Evolutionary conservation across 495 filamentous ascomycete genomes (phyloP), one percentile per base, ranked within the genome.

Genomic region (Neurospora sp.): DNA sequence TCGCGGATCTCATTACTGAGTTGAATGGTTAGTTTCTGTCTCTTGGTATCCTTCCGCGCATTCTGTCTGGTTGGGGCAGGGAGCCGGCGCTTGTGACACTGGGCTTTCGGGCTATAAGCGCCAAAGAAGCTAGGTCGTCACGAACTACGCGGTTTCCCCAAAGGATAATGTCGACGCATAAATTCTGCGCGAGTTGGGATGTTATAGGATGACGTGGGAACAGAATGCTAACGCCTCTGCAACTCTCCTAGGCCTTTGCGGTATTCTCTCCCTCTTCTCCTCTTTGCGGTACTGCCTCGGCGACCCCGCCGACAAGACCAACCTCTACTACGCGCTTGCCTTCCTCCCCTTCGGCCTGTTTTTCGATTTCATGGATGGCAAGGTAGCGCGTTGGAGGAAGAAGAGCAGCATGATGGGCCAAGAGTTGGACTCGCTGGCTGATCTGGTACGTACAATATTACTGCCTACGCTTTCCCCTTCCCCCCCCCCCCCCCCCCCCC

Each of bases 331-430:
- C 35, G 95, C 96, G 20, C 90, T 99, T 68, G 88, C 83, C 0
- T 93, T 98, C 81, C 92, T 98, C 85, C 95, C 95, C 3, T 91
- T 98, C 40, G 96, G 94, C 3, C 87, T 98, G 4, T 98, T 98
- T 85, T 99, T 99, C 82, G 96, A 99, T 80, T 97, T 97, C 79
- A 94, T 98, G 90, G 96, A 99, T 81, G 96, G 96, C 75, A 96
- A 92, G 77, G 94, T 99, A 48, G 96, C 96, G 73, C 85, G 96
- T 70, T 98, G 96, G 96, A 87, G 96, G 78, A 90, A 93, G 82
- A 98, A 98, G 88, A 93, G 92, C 74, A 94, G 91, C 72, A 84
- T 98, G 78, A 98, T 99, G 96, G 96, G 96, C 4, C 96, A 98
- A 82, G 96, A 98, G 83, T 85, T 99, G 48, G 96, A 99, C 82